Evolutionary conservation across 306 rosid species (phyloP), one percentile per base, ranked within the genome.

Genomic region (Sesbania bispinosa): DNA sequence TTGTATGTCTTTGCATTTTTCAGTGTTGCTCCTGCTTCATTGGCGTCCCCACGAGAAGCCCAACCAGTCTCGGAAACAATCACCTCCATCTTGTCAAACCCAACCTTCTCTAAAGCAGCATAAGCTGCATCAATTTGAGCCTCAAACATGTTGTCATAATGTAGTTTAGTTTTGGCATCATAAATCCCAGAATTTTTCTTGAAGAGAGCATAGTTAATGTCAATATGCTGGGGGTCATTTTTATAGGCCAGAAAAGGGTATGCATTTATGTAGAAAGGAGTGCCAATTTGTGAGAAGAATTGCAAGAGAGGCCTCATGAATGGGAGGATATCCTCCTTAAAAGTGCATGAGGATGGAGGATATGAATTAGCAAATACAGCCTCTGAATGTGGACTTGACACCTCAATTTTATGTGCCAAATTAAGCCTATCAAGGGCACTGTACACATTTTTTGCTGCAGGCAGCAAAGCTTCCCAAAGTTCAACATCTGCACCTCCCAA

Each of bases 171-270:
- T 73, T 94, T 94, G 2, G 92, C 72, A 45, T 94, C 99, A 63
- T 53, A 58, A 38, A 91, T 83, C 0, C 99, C 99, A 0, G 85
- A 80, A 35, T 77, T 95, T 26, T 79, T 77, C 72, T 88, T 78
- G 73, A 95, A 91, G 10, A 91, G 77, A 0, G 97, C 97, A 62
- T 95, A 95, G 85, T 86, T 79, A 0, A 95, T 36, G 75, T 91
- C 86, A 43, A 95, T 95, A 35, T 89, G 97, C 50, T 86, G 72
- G 1, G 99, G 93, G 19, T 95, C 93, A 71, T 79, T 86, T 77
- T 91, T 95, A 15, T 91, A 95, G 10, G 99, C 99, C 33, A 95
- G 39, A 47, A 95, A 95, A 14, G 99, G 99, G 80, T 95, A 95
- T 16, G 97, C 99, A 33, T 95, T 95, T 19, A 95, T 91, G 81